Evolutionary conservation across 257 asterid species (phyloP).

Genomic region (Plantago major): DNA sequence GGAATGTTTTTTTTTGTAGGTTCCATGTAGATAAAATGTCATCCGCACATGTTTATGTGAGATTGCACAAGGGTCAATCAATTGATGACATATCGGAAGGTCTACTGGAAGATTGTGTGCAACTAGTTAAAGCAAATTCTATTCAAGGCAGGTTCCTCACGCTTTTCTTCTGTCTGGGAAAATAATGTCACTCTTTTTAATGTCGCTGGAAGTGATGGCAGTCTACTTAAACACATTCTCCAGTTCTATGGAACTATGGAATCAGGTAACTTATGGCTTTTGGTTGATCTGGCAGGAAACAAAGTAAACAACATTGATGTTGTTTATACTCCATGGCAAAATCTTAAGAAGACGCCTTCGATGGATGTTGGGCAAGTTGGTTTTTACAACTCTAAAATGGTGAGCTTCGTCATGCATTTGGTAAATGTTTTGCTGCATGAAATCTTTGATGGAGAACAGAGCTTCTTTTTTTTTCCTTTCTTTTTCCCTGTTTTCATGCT

Average conservation of each 20-base stretch:
- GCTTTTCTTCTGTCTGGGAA: constrained; percentile 7
- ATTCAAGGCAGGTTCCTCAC: constrained; percentile 62
- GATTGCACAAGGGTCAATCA: constrained; percentile 79
- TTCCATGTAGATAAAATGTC: constrained; percentile 99
- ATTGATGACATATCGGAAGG: constrained; percentile 87
- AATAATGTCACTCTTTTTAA: too few species aligned
- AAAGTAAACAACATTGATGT: constrained; percentile 88
- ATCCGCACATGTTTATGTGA: constrained; percentile 94
- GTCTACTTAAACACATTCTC: constrained; percentile 1
- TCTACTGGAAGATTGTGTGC: constrained; percentile 91
- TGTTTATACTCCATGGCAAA: constrained; percentile 98
- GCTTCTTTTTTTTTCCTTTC: not conserved
- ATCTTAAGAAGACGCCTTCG: constrained; percentile 91
- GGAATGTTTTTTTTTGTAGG: constrained; percentile 59
- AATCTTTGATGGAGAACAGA: constrained; percentile 18
- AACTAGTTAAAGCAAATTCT: constrained; percentile 96
- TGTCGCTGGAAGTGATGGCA: constrained; percentile 16
- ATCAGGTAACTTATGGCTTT: constrained; percentile 12
- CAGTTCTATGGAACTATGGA: too few species aligned
- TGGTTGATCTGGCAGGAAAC: constrained; percentile 51
- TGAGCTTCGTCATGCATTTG: constrained; percentile 29
- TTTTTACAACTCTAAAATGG: constrained; percentile 84
- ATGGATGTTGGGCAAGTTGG: constrained; percentile 99
- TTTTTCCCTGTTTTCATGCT: not conserved
- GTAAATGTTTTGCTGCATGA: constrained; percentile 71